These are phyloP conservation scores for Fistulina hepatica DNA, from an alignment of 1,284 basidiomycete species.

Conservation along the genomic window DNA sequence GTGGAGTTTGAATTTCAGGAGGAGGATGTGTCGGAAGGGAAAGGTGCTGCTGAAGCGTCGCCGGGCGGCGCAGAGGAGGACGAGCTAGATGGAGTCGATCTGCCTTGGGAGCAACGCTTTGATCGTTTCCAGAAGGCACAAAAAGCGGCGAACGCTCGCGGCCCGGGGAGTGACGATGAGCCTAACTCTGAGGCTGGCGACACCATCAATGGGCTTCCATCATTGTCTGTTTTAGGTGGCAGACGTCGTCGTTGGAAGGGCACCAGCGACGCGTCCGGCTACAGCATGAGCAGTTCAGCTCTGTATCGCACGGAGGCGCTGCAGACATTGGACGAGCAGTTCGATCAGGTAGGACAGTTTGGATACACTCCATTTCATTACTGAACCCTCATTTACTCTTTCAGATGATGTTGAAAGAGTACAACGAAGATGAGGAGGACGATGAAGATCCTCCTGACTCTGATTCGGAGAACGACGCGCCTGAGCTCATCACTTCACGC, in stretches of 20 bases:
- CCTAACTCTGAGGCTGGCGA: conserved; percentile 68
- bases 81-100: conserved; percentile 23
- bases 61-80: conserved; percentile 24
- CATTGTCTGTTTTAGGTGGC: conserved; percentile 65
- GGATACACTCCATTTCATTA: conserved; percentile 15
- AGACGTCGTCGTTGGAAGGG: conserved; percentile 64
- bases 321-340: conserved; percentile 83
- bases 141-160: conserved; percentile 17
- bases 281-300: conserved; percentile 94
- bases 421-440: conserved; percentile 50
- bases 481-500: conserved; percentile 67
- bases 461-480: conserved; percentile 51
- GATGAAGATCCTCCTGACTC: conserved; percentile 35
- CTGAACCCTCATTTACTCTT: conserved; percentile 3
- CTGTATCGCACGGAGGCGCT: conserved; percentile 91
- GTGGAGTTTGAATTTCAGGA: conserved; percentile 64
- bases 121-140: conserved; percentile 61
- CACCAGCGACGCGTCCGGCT: conserved; percentile 77
- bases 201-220: conserved; percentile 63
- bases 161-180: conserved; percentile 41
- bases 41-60: not conserved
- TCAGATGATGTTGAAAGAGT: conserved; percentile 64
- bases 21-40: no score
- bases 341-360: conserved; percentile 88
- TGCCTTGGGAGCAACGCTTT: conserved; percentile 67